Evolutionary conservation across 2,329 filamentous ascomycete genomes (phyloP).

Genomic region (Calcarisporium arbuscula): DNA sequence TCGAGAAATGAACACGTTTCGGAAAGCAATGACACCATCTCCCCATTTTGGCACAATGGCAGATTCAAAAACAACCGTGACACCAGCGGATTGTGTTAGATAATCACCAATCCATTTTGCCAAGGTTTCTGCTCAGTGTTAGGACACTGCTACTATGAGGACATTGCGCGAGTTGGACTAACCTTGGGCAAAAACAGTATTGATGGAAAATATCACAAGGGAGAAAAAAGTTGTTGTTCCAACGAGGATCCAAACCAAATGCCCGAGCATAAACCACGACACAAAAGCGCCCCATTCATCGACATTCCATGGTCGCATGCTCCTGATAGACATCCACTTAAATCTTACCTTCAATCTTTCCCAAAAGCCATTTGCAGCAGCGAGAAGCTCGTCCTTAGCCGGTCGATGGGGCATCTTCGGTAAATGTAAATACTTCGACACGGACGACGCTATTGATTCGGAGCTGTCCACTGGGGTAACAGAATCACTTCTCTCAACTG

Average conservation of each 20-base stretch:
- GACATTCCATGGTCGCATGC: conserved; percentile 86
- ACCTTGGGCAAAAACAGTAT: conserved; percentile 94
- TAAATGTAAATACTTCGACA: conserved; percentile 55
- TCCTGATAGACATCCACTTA: conserved; percentile 96
- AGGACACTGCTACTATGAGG: conserved; percentile 16
- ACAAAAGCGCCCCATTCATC: conserved; percentile 94
- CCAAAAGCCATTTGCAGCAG: conserved; percentile 89
- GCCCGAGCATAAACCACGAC: conserved; percentile 91
- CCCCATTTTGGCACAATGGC: conserved; percentile 96
- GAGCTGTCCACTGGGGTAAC: conserved; percentile 12
- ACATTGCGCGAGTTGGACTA: conserved; percentile 17
- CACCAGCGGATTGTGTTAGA: conserved; percentile 83
- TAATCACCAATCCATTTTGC: conserved; percentile 94
- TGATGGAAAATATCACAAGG: conserved; percentile 81
- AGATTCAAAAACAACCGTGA: conserved; percentile 94
- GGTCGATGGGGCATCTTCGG: conserved; percentile 77
- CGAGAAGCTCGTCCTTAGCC: conserved; percentile 86
- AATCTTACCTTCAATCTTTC: conserved; percentile 84
- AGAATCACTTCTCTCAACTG: conserved; percentile 7
- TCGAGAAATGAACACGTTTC: conserved; percentile 92
- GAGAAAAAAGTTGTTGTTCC: conserved; percentile 98
- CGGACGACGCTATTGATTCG: conserved; percentile 42
- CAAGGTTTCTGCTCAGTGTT: conserved; percentile 87
- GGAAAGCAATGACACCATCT: conserved; percentile 91
- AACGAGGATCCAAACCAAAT: conserved; percentile 91